Evolutionary conservation across 441 rosid species (phyloP), one percentile per base, ranked within the genome.

Genomic region (Pelargonium citronellum): DNA sequence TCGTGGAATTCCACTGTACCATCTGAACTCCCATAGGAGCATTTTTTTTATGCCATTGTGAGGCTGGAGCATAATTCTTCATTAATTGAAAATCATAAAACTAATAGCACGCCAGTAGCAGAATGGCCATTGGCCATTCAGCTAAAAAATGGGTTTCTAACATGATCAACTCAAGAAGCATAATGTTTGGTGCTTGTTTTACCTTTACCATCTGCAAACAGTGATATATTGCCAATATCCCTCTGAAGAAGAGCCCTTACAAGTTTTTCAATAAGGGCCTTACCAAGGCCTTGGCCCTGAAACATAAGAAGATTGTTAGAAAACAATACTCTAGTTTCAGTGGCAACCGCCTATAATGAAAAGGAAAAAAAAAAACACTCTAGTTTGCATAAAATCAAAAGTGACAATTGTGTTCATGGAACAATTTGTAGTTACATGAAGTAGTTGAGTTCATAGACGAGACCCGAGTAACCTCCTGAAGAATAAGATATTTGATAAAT

Each of bases 201-300:
- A 94, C 99, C 96, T 90, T 87, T 83, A 77, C 97, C 90, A 79
- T 94, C 97, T 0, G 97, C 99, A 78, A 91, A 94, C 17, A 94
- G 97, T 11, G 99, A 77, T 73, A 94, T 91, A 66, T 91, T 91
- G 73, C 97, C 96, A 71, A 91, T 94, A 74, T 91, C 97, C 78
- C 85, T 87, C 49, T 89, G 99, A 69, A 94, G 91, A 70, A 94
- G 95, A 74, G 94, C 84, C 79, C 89, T 86, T 49, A 90, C 86
- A 39, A 94, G 79, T 81, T 87, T 91, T 83, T 90, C 96, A 6
- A 94, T 82, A 22, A 91, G 95, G 61, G 94, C 87, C 83, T 90
- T 94, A 53, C 97, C 99, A 46, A 90, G 90, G 64, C 97, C 99
- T 83, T 86, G 96, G 75, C 97, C 95, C 95, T 94, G 76, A 75